Evolutionary conservation across 192 early-diverging fungal genomes (phyloP), one percentile per base, ranked within the genome.

Genomic region (Haplosporangium gracile): DNA sequence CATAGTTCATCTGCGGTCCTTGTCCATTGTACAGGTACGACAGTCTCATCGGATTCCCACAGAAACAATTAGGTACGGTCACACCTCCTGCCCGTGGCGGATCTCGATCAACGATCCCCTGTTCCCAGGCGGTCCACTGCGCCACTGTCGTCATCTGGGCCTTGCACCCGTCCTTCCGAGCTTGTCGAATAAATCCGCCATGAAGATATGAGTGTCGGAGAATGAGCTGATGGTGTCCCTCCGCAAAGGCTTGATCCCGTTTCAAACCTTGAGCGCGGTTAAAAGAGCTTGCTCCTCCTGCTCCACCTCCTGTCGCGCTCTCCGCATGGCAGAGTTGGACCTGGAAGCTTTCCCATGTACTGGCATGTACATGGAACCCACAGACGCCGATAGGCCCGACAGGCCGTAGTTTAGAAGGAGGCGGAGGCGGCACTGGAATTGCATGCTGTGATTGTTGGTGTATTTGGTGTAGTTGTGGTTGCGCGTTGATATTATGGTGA

Each of bases 341-440:
- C 53, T 76, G 77, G 55, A 82, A 82, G 40, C 5, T 10, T 22
- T 69, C 70, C 81, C 81, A 82, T 43, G 55, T 40, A 24, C 11
- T 22, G 18, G 53, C 26, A 39, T 82, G 81, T 43, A 82, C 42
- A 77, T 82, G 81, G 70, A 82, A 82, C 16, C 81, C 81, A 68
- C 81, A 82, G 5, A 82, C 70, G 24, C 74, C 29, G 2, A n/a
- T 68, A 36, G 70, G 75, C n/a, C n/a, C 29, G 3, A n/a, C 39
- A 36, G 60, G 70, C n/a, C n/a, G 51, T 9, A 16, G 43, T 36
- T 57, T 69, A 15, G 78, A 8, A 15, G 70, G 29, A 10, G 69
- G 4, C n/a, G 49, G 13, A 24, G 60, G 26, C 10, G 29, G 10
- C 26, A 34, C 20, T 43, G 47, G 5, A 5, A 34, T 53, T 63